Evolutionary conservation across 495 filamentous ascomycete genomes (phyloP).

Genomic region (Margaritispora aquatica): DNA sequence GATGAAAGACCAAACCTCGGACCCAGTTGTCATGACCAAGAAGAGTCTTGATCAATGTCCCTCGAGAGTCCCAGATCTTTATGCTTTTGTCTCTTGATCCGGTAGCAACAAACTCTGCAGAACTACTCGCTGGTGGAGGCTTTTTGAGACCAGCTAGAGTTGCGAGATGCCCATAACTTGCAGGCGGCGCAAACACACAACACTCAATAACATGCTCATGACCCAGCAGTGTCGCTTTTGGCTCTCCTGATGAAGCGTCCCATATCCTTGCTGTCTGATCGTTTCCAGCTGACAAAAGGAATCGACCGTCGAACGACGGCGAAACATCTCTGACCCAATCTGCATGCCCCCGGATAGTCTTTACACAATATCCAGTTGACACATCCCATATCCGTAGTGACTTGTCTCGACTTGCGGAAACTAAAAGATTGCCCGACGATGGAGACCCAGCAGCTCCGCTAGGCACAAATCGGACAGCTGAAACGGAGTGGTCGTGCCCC

Average conservation of each 20-base stretch:
- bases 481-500: slow-evolving; percentile 90
- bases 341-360: slow-evolving; percentile 72
- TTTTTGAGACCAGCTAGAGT: slow-evolving; percentile 80
- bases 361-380: slow-evolving; percentile 86
- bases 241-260: slow-evolving; percentile 72
- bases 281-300: slow-evolving; percentile 72
- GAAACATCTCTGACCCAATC: slow-evolving; percentile 87
- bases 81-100: slow-evolving; percentile 90
- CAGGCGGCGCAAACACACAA: slow-evolving; percentile 78
- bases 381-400: slow-evolving; percentile 88
- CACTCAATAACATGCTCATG: slow-evolving; percentile 91
- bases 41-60: slow-evolving; percentile 80
- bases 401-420: slow-evolving; percentile 76
- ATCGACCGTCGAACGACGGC: slow-evolving; percentile 78
- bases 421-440: slow-evolving; percentile 66
- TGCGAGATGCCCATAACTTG: slow-evolving; percentile 71
- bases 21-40: slow-evolving; percentile 97
- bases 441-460: slow-evolving; percentile 62
- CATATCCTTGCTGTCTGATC: slow-evolving; percentile 79
- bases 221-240: slow-evolving; percentile 74
- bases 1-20: slow-evolving; percentile 80
- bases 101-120: slow-evolving; percentile 87
- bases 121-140: slow-evolving; percentile 62
- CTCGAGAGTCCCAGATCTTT: slow-evolving; percentile 81
- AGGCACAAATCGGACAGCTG: slow-evolving; percentile 82